A percentile compares a stretch with the other conserved stretches of the same genome.
Evolutionary conservation across 2,329 filamentous ascomycete species (phyloP).

Genomic region (Fusarium sp.): DNA sequence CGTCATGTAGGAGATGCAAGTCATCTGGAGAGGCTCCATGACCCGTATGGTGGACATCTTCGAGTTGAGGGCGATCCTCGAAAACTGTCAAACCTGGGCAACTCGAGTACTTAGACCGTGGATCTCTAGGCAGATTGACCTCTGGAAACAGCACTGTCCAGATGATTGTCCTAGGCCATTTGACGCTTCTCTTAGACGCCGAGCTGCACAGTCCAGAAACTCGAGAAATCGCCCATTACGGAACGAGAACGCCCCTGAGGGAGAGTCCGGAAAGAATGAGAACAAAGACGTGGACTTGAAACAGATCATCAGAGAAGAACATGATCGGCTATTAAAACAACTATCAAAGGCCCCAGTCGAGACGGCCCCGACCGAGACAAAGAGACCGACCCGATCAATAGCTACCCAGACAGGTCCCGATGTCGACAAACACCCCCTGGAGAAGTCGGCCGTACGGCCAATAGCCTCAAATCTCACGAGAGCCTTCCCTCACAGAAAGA

Average conservation of each 20-base stretch:
- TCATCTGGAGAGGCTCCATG: slow-evolving; percentile 32
- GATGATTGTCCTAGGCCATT: neutral
- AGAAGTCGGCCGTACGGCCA: neutral
- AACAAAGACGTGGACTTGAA: neutral
- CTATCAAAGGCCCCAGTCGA: neutral
- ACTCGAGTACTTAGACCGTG: slow-evolving; percentile 27
- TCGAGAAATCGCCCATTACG: neutral
- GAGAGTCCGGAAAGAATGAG: neutral
- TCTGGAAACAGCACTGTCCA: slow-evolving; percentile 23
- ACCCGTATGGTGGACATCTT: slow-evolving; percentile 24
- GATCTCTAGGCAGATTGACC: slow-evolving; percentile 32
- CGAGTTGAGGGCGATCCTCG: slow-evolving; percentile 27
- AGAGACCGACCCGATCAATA: neutral
- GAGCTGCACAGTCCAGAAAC: neutral
- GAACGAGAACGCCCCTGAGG: neutral
- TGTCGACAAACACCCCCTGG: neutral
- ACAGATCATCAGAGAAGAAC: slow-evolving; percentile 8
- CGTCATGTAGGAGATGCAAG: slow-evolving; percentile 23
- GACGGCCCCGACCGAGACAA: neutral
- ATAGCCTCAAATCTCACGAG: neutral
- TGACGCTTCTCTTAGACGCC: slow-evolving; percentile 4
- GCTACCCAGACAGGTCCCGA: neutral
- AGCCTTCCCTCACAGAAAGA: neutral
- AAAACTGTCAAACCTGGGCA: slow-evolving; percentile 33
- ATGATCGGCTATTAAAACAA: slow-evolving; percentile 8